Percentiles rank a stretch among this genome's conserved stretches.
These are phyloP conservation scores for Coffea eugenioides DNA, from an alignment of 257 asterid genomes.

Conservation along the genomic window DNA sequence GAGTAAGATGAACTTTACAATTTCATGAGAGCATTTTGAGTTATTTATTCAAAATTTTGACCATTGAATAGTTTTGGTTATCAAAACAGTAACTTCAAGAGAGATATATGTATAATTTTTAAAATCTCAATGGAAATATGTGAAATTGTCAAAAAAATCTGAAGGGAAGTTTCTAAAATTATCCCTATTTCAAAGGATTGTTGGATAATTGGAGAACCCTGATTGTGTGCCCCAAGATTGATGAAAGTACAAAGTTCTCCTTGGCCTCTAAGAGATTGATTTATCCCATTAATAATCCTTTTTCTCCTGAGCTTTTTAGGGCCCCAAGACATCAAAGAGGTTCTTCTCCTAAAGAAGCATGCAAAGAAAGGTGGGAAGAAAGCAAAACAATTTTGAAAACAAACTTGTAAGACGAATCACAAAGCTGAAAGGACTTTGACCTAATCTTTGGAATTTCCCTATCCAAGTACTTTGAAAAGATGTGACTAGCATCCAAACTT, in stretches of 20 bases:
- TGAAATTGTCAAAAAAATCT: too few relatives aligned
- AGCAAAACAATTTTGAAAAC: not conserved
- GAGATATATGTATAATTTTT: too few relatives aligned
- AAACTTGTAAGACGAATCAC: slow-evolving; percentile 23
- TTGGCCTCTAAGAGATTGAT: slow-evolving; percentile 13
- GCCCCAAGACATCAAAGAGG: slow-evolving; percentile 23
- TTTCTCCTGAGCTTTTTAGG: slow-evolving; percentile 16
- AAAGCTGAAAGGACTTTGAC: slow-evolving; percentile 21
- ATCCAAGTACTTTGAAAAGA: slow-evolving; percentile 17
- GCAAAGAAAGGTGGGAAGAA: slow-evolving; percentile 24
- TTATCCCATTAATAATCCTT: not conserved
- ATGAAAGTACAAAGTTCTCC: slow-evolving; percentile 28
- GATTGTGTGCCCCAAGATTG: slow-evolving; percentile 8
- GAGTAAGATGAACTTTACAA: too few relatives aligned
- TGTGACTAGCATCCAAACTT: slow-evolving; percentile 36
- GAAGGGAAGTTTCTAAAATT: too few relatives aligned
- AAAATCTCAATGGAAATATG: too few relatives aligned
- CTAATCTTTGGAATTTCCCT: slow-evolving; percentile 21
- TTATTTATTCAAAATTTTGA: too few relatives aligned
- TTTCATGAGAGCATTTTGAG: too few relatives aligned
- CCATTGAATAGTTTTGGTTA: too few relatives aligned
- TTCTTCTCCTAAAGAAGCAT: slow-evolving; percentile 22
- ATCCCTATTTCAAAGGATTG: not conserved
- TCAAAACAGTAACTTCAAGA: too few relatives aligned
- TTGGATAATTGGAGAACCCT: not conserved